Percentiles rank a stretch among this genome's conserved stretches.
Conservation (phyloP, 345 rosid genomes). For the Brassica incana region DNA sequence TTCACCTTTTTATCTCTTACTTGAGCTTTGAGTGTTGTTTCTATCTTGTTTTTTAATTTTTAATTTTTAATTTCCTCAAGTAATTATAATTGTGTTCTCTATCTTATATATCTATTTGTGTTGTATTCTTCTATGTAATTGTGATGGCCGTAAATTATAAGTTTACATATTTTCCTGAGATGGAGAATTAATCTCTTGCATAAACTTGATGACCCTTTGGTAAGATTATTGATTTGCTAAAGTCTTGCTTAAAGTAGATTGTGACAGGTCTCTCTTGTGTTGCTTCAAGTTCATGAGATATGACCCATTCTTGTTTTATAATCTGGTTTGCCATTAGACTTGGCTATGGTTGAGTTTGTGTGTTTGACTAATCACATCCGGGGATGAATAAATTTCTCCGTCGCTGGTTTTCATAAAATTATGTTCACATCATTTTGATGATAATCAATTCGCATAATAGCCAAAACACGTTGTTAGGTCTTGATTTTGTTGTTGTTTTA, state of each 20-base stretch:
- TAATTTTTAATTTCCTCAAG: slow-evolving; percentile 6
- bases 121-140: slow-evolving; percentile 29
- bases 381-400: background rate
- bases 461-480: background rate
- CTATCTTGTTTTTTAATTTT: background rate
- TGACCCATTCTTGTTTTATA: slow-evolving; percentile 1
- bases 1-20: background rate
- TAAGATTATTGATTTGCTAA: background rate
- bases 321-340: background rate
- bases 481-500: background rate
- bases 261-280: background rate
- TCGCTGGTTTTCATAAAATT: background rate
- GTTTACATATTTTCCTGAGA: background rate
- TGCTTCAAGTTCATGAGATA: background rate
- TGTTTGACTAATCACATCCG: background rate
- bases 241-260: slow-evolving; percentile 7
- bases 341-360: background rate
- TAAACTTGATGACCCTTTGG: background rate
- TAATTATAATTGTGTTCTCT: slow-evolving; percentile 3
- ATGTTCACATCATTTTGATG: background rate
- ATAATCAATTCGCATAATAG: background rate
- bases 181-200: background rate
- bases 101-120: slow-evolving; percentile 5
- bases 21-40: background rate
- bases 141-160: slow-evolving; percentile 18